Percentiles rank a stretch among this genome's conserved stretches.
These are phyloP conservation scores for Alloteropsis semialata DNA, from an alignment of 176 grass and related monocot species.

Conservation along the genomic window DNA sequence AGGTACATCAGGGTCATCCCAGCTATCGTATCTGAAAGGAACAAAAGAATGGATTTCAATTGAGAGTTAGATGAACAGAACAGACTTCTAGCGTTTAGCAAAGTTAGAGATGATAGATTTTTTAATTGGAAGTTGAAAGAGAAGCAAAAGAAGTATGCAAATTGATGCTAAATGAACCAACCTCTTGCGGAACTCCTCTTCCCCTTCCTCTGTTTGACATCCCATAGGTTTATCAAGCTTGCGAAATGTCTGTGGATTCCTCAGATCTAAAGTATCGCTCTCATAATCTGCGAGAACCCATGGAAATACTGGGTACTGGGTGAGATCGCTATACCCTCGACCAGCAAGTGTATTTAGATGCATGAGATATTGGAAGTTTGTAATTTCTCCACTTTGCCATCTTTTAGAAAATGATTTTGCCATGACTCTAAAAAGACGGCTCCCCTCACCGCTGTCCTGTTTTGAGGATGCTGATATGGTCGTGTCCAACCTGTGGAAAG, in stretches of 20 bases:
- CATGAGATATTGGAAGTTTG: slow-evolving; percentile 99
- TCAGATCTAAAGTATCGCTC: slow-evolving; percentile 81
- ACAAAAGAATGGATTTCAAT: slow-evolving; percentile 17
- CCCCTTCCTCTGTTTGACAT: slow-evolving; percentile 89
- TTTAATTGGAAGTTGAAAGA: background rate
- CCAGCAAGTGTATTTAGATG: slow-evolving; percentile 98
- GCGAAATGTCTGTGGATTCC: slow-evolving; percentile 71
- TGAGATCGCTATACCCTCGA: slow-evolving; percentile 97
- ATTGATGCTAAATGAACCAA: slow-evolving; percentile 42
- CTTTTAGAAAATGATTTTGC: slow-evolving; percentile 97
- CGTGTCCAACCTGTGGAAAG: slow-evolving; percentile 79
- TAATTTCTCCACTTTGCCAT: slow-evolving; percentile 99
- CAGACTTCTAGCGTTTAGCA: background rate
- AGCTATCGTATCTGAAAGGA: slow-evolving; percentile 85
- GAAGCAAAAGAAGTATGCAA: slow-evolving; percentile 16
- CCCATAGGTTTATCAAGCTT: slow-evolving; percentile 99
- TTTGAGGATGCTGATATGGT: slow-evolving; percentile 97
- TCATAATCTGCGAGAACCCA: slow-evolving; percentile 99
- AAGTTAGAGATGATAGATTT: background rate
- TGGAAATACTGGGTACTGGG: slow-evolving; percentile 99
- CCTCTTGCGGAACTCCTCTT: slow-evolving; percentile 93
- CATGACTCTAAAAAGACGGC: slow-evolving; percentile 78
- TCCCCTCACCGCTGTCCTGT: slow-evolving; percentile 83
- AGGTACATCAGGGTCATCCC: slow-evolving; percentile 99
- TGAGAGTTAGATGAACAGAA: slow-evolving; percentile 19